Percentiles rank a stretch among this genome's conserved stretches.
Evolutionary conservation across 176 grass and related monocot species (phyloP).

Genomic region (Phoenix dactylifera): DNA sequence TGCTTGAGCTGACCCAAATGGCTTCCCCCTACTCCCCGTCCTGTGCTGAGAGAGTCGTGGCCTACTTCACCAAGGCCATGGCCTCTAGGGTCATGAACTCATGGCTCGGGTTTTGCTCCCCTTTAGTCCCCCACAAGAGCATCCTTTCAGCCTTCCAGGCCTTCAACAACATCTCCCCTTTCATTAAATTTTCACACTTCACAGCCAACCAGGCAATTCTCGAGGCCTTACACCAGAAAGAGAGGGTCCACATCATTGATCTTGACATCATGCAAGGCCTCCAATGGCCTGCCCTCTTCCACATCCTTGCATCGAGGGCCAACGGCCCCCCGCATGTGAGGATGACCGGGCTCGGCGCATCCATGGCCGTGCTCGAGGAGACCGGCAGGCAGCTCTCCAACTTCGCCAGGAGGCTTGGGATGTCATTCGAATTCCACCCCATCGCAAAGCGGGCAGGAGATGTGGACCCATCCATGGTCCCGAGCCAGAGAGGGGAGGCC

Average conservation of each 20-base stretch:
- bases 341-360: conserved; percentile 40
- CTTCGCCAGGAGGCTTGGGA: conserved; percentile 35
- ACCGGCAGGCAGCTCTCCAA: conserved; percentile 39
- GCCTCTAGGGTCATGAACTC: conserved; percentile 34
- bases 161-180: conserved; percentile 36
- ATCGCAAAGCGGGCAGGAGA: conserved; percentile 33
- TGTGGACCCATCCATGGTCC: conserved; percentile 7
- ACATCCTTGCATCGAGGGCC: conserved; percentile 28
- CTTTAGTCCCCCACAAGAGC: conserved; percentile 6
- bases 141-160: conserved; percentile 41
- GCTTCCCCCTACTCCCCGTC: conserved; percentile 45
- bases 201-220: conserved; percentile 40
- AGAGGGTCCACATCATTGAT: conserved; percentile 36
- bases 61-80: conserved; percentile 54
- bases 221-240: conserved; percentile 28
- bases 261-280: conserved; percentile 46
- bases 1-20: conserved; percentile 44
- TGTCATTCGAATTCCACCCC: conserved; percentile 52
- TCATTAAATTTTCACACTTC: conserved; percentile 32
- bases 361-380: conserved; percentile 25
- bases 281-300: conserved; percentile 51
- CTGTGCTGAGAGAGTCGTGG: conserved; percentile 50
- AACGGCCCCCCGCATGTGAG: conserved; percentile 27
- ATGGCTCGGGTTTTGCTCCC: conserved; percentile 36
- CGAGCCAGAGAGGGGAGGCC: conserved; percentile 25